Evolutionary conservation across 2,329 filamentous ascomycete species (phyloP).

Genomic region (Leptographium lundbergii): DNA sequence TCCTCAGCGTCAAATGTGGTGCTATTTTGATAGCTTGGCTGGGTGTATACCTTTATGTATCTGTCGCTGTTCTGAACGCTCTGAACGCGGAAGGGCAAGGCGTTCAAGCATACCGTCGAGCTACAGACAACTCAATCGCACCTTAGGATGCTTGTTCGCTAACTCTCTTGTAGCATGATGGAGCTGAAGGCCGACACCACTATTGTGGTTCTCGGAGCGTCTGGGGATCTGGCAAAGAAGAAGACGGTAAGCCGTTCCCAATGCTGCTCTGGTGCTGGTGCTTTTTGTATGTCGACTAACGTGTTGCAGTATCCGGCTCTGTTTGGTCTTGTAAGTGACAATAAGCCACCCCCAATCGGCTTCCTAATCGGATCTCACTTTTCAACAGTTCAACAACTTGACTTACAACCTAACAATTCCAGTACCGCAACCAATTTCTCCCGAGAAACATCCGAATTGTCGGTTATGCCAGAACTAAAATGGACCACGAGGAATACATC

Average conservation of each 20-base stretch:
- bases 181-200: slow-evolving; percentile 98
- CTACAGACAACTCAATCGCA: too few relatives aligned
- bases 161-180: slow-evolving; percentile 47
- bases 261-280: neutral
- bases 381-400: neutral
- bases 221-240: slow-evolving; percentile 97
- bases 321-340: slow-evolving; percentile 76
- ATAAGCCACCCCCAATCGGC: slow-evolving; percentile 3
- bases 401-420: neutral
- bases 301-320: slow-evolving; percentile 73
- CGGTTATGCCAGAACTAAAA: slow-evolving; percentile 98
- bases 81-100: neutral
- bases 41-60: too few relatives aligned
- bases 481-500: slow-evolving; percentile 94
- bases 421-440: slow-evolving; percentile 99
- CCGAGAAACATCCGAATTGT: slow-evolving; percentile 93
- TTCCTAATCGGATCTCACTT: neutral
- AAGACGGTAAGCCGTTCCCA: slow-evolving; percentile 59
- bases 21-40: too few relatives aligned
- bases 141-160: neutral
- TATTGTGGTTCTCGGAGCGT: slow-evolving; percentile 92
- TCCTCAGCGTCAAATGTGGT: too few relatives aligned
- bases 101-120: too few relatives aligned
- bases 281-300: slow-evolving; percentile 15
- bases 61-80: neutral